Percentiles rank a stretch among this genome's conserved stretches.
These are phyloP conservation scores for Micractinium sp. DNA, from an alignment of 139 green algal genomes.

Conservation along the genomic window DNA sequence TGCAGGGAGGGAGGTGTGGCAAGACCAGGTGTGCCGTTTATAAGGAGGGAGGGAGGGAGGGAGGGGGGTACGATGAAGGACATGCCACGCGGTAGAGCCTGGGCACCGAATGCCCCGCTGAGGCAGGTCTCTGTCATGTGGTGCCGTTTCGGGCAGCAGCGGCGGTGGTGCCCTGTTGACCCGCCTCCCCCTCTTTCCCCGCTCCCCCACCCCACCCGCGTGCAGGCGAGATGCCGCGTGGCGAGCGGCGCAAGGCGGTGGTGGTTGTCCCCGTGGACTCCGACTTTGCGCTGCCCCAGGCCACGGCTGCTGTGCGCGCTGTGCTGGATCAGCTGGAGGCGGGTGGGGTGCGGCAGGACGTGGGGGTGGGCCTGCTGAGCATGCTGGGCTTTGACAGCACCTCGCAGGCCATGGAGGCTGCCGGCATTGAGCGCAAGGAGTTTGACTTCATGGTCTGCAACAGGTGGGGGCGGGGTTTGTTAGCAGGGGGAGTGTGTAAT, in stretches of 20 bases:
- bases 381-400: conserved; percentile 71
- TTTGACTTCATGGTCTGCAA: conserved; percentile 77
- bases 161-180: not conserved
- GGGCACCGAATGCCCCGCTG: no score
- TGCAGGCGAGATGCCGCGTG: conserved; percentile 6
- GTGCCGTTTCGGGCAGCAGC: not conserved
- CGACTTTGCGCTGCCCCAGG: conserved; percentile 18
- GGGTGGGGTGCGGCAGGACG: not conserved
- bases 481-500: not conserved
- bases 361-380: conserved; percentile 70
- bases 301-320: conserved; percentile 18
- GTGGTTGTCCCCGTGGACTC: conserved; percentile 53
- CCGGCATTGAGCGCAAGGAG: conserved; percentile 37
- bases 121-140: no score
- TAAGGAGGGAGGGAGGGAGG: no score
- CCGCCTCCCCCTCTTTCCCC: not conserved
- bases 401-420: conserved; percentile 8
- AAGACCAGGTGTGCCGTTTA: no score
- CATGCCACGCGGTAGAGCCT: no score
- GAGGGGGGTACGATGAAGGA: no score
- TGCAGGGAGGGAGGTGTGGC: no score
- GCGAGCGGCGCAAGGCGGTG: conserved; percentile 26
- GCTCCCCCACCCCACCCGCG: not conserved
- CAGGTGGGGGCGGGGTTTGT: not conserved
- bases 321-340: conserved; percentile 24